A percentile compares a stretch with the other conserved stretches of the same genome.
Evolutionary conservation across 306 rosid species (phyloP).

Genomic region (Dryas alaskensis): DNA sequence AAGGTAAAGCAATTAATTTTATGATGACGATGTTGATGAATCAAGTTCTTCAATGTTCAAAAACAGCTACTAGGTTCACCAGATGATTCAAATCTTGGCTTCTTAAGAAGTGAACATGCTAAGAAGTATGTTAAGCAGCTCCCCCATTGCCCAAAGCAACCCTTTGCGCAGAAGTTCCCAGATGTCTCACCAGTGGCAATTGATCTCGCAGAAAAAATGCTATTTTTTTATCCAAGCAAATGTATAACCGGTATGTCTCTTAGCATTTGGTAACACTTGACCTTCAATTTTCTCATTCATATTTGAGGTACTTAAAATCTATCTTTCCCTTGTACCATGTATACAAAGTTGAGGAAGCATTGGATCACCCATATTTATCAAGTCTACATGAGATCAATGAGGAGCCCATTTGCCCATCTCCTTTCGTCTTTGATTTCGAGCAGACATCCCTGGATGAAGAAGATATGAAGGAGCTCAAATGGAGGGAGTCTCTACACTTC

Average conservation of each 20-base stretch:
- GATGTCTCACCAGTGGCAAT: constrained; percentile 65
- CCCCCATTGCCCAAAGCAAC: constrained; percentile 59
- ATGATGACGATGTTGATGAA: background rate
- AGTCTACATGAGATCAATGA: constrained; percentile 96
- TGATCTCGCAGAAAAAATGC: constrained; percentile 92
- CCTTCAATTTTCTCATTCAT: constrained; percentile 6
- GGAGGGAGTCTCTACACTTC: constrained; percentile 69
- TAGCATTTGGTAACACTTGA: constrained; percentile 8
- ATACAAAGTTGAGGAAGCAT: constrained; percentile 77
- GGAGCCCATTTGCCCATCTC: constrained; percentile 83
- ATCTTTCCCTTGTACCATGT: constrained; percentile 16
- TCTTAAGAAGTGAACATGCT: constrained; percentile 90
- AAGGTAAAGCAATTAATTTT: background rate
- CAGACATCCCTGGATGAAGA: constrained; percentile 73
- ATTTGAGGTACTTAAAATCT: constrained; percentile 15
- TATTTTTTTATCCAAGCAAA: constrained; percentile 81
- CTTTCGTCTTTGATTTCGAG: constrained; percentile 81
- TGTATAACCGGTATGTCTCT: constrained; percentile 74
- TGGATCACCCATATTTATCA: constrained; percentile 80
- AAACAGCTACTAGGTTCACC: constrained; percentile 86
- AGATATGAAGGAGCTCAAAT: constrained; percentile 88
- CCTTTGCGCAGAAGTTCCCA: constrained; percentile 63
- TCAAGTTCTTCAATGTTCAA: constrained; percentile 7
- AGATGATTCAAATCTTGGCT: constrained; percentile 82
- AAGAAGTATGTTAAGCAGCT: constrained; percentile 91